These are phyloP conservation scores for Brassica carinata DNA, from an alignment of 345 rosid genomes.

Conservation along the genomic window DNA sequence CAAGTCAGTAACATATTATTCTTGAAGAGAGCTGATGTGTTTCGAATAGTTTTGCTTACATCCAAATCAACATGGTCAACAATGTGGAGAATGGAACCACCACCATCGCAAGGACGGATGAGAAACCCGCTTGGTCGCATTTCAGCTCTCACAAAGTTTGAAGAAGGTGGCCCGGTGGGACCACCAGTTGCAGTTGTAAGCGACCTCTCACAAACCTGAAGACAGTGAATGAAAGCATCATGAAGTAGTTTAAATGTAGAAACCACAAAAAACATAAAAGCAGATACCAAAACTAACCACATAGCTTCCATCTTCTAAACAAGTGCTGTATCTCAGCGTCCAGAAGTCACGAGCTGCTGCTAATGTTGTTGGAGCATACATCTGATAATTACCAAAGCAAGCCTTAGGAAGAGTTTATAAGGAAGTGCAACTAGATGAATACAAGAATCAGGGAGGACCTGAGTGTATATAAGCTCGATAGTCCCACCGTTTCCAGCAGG, in stretches of 20 bases:
- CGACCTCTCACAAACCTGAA: slow-evolving; percentile 93
- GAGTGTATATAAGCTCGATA: slow-evolving; percentile 85
- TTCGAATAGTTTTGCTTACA: slow-evolving; percentile 49
- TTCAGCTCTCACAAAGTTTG: slow-evolving; percentile 85
- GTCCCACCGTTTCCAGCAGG: slow-evolving; percentile 90
- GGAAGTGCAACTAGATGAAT: neutral
- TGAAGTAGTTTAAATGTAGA: neutral
- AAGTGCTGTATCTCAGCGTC: slow-evolving; percentile 85
- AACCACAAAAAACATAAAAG: neutral
- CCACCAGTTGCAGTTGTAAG: slow-evolving; percentile 81
- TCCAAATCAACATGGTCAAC: slow-evolving; percentile 96
- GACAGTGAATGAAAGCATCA: slow-evolving; percentile 3
- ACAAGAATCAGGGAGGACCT: slow-evolving; percentile 52
- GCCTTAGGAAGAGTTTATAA: slow-evolving; percentile 42
- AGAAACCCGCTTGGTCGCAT: slow-evolving; percentile 92
- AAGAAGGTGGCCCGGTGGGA: slow-evolving; percentile 72
- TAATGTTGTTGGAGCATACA: slow-evolving; percentile 87
- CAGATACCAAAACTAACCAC: slow-evolving; percentile 51
- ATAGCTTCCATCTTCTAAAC: slow-evolving; percentile 91
- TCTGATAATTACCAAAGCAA: slow-evolving; percentile 46
- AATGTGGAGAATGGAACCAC: slow-evolving; percentile 90
- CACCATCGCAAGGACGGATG: slow-evolving; percentile 93
- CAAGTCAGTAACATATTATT: neutral
- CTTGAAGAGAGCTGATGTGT: neutral
- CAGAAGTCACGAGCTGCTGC: slow-evolving; percentile 97